Conservation (phyloP, 345 rosid species). For the Eucalyptus pumila region DNA sequence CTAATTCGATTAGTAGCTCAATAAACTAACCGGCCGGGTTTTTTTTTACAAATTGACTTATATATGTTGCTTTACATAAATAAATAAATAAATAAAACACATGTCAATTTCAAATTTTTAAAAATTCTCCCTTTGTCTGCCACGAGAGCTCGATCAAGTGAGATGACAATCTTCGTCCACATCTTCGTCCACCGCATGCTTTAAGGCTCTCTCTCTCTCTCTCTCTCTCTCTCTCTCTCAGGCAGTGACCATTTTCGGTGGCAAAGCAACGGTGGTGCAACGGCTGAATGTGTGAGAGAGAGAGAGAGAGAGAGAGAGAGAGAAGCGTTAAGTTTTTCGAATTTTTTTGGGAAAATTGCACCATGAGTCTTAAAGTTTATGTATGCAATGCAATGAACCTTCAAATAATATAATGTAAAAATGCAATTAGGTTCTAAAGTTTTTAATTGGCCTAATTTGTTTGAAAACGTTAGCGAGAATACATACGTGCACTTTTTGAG, state of each 20-base stretch:
- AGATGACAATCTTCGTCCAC: background rate
- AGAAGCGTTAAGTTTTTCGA: background rate
- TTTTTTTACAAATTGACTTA: background rate
- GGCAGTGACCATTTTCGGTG: no score
- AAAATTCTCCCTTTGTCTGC: background rate
- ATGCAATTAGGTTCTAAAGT: background rate
- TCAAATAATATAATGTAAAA: background rate
- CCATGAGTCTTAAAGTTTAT: background rate
- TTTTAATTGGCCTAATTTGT: background rate
- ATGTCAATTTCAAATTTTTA: background rate
- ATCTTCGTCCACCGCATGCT: background rate
- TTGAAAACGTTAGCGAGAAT: background rate
- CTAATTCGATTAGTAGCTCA: background rate
- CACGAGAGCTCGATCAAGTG: background rate
- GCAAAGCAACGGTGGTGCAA: background rate
- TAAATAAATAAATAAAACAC: background rate
- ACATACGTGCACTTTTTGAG: background rate
- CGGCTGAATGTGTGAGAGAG: background rate
- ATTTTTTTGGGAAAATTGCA: background rate
- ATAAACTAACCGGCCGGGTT: background rate
- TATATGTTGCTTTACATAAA: background rate
- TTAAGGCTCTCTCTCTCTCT: background rate
- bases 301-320: background rate
- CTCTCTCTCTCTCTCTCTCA: no score
- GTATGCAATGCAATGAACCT: background rate